phyloP scores from a whole-genome alignment of 2,329 filamentous ascomycete genomes.

The Fusarium miscanthi region DNA sequence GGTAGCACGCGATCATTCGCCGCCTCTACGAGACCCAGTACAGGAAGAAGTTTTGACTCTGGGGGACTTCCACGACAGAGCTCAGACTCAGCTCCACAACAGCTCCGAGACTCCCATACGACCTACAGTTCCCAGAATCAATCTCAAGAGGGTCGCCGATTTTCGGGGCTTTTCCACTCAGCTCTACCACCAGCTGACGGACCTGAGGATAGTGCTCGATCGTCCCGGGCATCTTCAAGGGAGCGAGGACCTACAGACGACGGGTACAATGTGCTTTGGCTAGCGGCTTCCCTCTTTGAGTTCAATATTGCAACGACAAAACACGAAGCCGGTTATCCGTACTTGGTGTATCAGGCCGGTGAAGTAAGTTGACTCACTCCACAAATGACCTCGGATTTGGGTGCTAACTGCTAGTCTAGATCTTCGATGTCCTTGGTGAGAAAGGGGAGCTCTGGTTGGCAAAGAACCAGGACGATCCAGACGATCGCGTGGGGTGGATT shows the following conservation, averaged over 20 bases:
- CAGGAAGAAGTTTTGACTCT: conserved; percentile 70
- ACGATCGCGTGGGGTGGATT: conserved; percentile 89
- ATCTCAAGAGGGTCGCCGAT: conserved; percentile 63
- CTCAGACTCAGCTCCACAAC: conserved; percentile 60
- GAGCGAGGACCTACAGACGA: conserved; percentile 64
- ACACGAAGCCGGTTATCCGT: conserved; percentile 93
- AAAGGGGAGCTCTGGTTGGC: conserved; percentile 98
- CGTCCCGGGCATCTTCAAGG: conserved; percentile 70
- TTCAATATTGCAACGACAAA: conserved; percentile 96
- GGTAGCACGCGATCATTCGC: conserved; percentile 61
- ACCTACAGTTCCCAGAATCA: conserved; percentile 63
- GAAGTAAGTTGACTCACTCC: conserved; percentile 68
- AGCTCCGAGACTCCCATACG: conserved; percentile 65
- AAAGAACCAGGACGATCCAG: conserved; percentile 92
- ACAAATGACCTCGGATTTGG: not conserved
- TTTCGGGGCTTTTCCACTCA: conserved; percentile 85
- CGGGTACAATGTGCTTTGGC: conserved; percentile 82
- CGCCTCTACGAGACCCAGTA: conserved; percentile 64
- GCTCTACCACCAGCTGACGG: conserved; percentile 83
- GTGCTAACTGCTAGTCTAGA: conserved; percentile 55
- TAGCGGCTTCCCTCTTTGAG: conserved; percentile 93
- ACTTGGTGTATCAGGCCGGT: conserved; percentile 93
- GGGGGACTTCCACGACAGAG: conserved; percentile 62
- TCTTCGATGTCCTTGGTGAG: conserved; percentile 92
- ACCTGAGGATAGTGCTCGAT: conserved; percentile 62